Evolutionary conservation across 441 rosid genomes (phyloP), one percentile per base, ranked within the genome.

Genomic region (Rhodomyrtus psidioides): DNA sequence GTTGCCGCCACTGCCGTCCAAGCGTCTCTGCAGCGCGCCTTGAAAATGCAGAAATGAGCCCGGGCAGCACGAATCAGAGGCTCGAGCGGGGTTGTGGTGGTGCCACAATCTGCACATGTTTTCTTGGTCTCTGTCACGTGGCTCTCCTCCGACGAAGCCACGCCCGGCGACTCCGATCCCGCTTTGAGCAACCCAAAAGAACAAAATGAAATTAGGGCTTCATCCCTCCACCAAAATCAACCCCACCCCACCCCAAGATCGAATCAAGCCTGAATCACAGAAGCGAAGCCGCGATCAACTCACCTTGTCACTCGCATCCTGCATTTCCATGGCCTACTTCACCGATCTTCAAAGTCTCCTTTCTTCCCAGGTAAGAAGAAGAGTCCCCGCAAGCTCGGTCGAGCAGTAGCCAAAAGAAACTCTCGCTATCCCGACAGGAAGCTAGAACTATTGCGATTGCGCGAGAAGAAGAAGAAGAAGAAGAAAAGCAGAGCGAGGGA

Each of bases 101-200:
- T 97, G 2, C 98, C 98, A 54, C 99, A 97, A 91, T 97, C 98
- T 17, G 95, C 95, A 75, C 98, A 97, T 3, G 95, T 93, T 34
- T 94, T 93, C 92, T 93, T 96, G 28, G 74, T 89, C 30, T 87
- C 82, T 5, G 82, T 28, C 5, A 84, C 86, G 89, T 88, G 91
- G 85, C 84, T 84, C 82, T 81, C 90, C 26, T 90, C 89, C 2
- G 88, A 88, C 13, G 88, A 87, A 81, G 55, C 26, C 16, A 58
- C 89, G 55, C 87, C 91, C 5, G 87, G 83, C 49, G 89, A 83
- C 81, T 91, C 94, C 62, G 91, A 92, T 90, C 92, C 93, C 99
- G 88, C 42, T 34, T 0, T 6, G n/a, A 70, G 79, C 79, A 70
- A 70, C 26, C 79, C 16, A 12, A 6, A 34, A 15, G 49, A 70